Percentiles rank a stretch among this genome's conserved stretches.
These are phyloP conservation scores for Helicocarpus griseus DNA, from an alignment of 2,329 filamentous ascomycete genomes.

Conservation along the genomic window DNA sequence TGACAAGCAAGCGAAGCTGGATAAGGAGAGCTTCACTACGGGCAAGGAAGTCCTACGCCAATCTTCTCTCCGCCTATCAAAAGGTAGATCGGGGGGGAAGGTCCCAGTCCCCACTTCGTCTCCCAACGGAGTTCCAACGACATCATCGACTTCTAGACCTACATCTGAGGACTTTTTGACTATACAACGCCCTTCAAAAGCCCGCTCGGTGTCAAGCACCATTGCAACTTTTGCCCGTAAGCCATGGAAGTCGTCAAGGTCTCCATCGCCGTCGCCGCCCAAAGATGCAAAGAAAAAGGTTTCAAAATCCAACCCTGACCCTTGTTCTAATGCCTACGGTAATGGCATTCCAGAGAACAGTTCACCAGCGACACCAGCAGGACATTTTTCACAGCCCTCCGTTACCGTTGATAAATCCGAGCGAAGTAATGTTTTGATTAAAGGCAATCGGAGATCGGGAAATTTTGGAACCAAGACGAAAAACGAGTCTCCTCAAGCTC, in stretches of 20 bases:
- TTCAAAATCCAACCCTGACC: background rate
- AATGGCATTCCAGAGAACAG: background rate
- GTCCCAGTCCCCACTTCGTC: slow-evolving; percentile 30
- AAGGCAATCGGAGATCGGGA: slow-evolving; percentile 13
- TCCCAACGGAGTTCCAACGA: slow-evolving; percentile 20
- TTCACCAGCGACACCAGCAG: background rate
- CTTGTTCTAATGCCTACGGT: background rate
- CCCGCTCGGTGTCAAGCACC: slow-evolving; percentile 34
- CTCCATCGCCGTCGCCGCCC: slow-evolving; percentile 34
- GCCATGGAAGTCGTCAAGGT: slow-evolving; percentile 41
- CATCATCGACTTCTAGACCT: slow-evolving; percentile 22
- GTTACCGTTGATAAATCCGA: background rate
- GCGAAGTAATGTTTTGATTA: background rate
- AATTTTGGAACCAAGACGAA: slow-evolving; percentile 28
- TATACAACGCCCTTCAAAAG: slow-evolving; percentile 28
- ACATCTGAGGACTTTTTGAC: slow-evolving; percentile 9
- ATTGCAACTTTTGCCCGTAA: slow-evolving; percentile 42
- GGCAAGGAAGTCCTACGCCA: slow-evolving; percentile 34
- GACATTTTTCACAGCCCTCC: background rate
- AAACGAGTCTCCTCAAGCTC: slow-evolving; percentile 21
- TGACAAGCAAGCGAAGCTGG: slow-evolving; percentile 21
- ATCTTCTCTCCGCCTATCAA: slow-evolving; percentile 28
- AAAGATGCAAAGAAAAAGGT: slow-evolving; percentile 20
- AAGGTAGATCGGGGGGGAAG: slow-evolving; percentile 19
- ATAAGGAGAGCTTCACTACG: slow-evolving; percentile 28